These are phyloP conservation scores for Adansonia madagascariensis DNA, from an alignment of 441 rosid genomes.

Conservation along the genomic window DNA sequence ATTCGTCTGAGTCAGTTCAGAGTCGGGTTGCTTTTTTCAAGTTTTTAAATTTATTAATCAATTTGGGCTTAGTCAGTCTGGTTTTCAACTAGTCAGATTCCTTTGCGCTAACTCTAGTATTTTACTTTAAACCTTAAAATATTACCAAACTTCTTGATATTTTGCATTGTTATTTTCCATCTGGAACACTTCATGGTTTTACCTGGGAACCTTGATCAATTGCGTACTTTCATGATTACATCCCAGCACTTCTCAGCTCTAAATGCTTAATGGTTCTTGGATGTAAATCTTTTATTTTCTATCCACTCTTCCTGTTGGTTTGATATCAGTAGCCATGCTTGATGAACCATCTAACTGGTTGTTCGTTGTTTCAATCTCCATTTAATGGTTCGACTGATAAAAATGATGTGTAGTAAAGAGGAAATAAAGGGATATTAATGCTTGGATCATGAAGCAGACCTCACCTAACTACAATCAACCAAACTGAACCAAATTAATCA, in stretches of 20 bases:
- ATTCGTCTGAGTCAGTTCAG: background rate
- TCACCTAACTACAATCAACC: no score
- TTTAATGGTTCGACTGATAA: background rate
- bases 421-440: background rate
- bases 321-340: background rate
- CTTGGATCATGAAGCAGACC: background rate
- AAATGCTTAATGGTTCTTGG: background rate
- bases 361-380: background rate
- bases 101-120: background rate
- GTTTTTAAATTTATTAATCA: background rate
- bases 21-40: background rate
- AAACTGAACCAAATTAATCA: no score
- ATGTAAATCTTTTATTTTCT: background rate
- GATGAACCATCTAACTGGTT: background rate
- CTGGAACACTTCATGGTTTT: background rate
- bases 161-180: background rate
- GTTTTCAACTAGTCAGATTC: background rate
- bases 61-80: background rate
- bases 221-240: background rate
- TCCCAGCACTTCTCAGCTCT: background rate
- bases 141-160: background rate
- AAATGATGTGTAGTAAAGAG: background rate
- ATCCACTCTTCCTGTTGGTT: background rate
- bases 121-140: slow-evolving; percentile 9
- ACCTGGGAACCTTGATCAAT: background rate